A percentile compares a stretch with the other conserved stretches of the same genome.
phyloP scores from a whole-genome alignment of 345 rosid species.

The Brassica incana region DNA sequence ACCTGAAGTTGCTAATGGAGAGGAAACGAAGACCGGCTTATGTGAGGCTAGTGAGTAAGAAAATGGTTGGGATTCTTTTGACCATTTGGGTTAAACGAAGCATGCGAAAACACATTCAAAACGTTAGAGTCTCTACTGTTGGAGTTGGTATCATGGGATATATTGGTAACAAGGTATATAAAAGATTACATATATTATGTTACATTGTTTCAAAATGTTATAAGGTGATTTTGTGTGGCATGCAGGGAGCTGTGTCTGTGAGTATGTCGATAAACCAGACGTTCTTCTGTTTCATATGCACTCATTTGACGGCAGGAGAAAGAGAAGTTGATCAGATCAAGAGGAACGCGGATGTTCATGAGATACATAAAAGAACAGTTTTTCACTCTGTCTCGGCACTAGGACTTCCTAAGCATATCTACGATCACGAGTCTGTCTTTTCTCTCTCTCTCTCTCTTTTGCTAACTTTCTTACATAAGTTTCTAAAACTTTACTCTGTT shows the following conservation, averaged over 20 bases:
- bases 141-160: constrained; percentile 97
- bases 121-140: constrained; percentile 79
- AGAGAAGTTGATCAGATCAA: constrained; percentile 84
- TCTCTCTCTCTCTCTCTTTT: background rate
- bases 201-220: background rate
- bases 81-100: constrained; percentile 89
- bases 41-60: constrained; percentile 87
- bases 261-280: constrained; percentile 97
- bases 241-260: constrained; percentile 92
- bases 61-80: constrained; percentile 88
- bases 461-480: background rate
- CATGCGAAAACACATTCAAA: constrained; percentile 80
- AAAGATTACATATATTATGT: background rate
- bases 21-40: constrained; percentile 66
- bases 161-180: constrained; percentile 88
- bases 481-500: background rate
- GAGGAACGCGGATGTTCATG: constrained; percentile 84
- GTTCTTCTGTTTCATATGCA: constrained; percentile 70
- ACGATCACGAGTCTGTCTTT: constrained; percentile 78
- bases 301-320: constrained; percentile 91
- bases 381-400: constrained; percentile 60
- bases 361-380: constrained; percentile 76
- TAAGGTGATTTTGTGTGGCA: background rate
- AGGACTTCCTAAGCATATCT: constrained; percentile 67
- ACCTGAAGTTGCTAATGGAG: constrained; percentile 66